Conservation (phyloP, 2,329 filamentous ascomycete species). For the Colletotrichum viniferum region DNA sequence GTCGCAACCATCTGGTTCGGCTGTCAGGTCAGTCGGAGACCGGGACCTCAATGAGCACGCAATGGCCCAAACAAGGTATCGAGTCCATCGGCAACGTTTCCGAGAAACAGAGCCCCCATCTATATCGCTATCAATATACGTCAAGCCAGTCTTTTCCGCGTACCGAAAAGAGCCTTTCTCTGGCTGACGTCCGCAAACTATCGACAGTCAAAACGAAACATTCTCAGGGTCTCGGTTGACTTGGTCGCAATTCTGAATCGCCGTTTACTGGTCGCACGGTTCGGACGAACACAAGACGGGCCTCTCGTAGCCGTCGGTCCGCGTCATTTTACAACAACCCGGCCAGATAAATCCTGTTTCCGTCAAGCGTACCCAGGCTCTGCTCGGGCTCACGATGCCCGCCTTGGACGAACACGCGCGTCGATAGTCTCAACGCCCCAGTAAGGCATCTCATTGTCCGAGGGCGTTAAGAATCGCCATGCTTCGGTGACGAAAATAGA, state of each 20-base stretch:
- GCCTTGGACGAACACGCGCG: background rate
- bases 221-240: background rate
- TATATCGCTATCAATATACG: background rate
- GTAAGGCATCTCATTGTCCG: background rate
- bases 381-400: background rate
- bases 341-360: background rate
- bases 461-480: background rate
- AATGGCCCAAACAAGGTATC: background rate
- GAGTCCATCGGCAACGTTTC: background rate
- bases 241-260: background rate
- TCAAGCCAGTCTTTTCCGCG: background rate
- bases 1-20: background rate
- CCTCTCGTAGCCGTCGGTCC: background rate
- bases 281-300: background rate
- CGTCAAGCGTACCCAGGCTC: background rate
- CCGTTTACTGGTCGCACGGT: no score
- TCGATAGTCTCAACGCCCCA: background rate
- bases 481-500: background rate
- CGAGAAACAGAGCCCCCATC: background rate
- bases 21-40: background rate
- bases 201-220: background rate
- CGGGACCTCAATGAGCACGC: background rate
- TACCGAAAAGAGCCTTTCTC: background rate
- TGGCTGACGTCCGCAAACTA: background rate
- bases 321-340: background rate